Base-by-base conservation (phyloP, 768 basidiomycete species). In the Suillus placidus region DNA sequence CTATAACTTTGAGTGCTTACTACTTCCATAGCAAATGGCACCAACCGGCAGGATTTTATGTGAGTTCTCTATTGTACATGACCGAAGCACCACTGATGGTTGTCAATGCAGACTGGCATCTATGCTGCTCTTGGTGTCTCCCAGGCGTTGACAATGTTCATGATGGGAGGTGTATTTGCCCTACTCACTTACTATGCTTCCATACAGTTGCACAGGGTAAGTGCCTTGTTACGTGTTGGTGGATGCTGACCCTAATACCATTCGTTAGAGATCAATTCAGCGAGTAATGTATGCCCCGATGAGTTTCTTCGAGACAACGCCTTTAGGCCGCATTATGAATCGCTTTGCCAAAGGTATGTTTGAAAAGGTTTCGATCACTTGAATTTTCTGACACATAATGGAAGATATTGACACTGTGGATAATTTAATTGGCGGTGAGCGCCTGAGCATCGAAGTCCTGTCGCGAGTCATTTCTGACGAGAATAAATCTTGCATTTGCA, bases 221-320 rank as follows among this genome's bases (percentile, higher is more conserved):
- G 83, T 69, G 1, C 14, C 3, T 23, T n/a, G 8, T 20, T 13
- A 26, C 43, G n/a, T 52, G 4, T 40, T 63, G 4, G 8, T 35
- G n/a, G 5, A 49, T 43, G 30, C 42, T 37, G 3, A 60, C 4
- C 2, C 26, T n/a, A 8, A 51, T 35, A 10, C 35, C 64, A 54
- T 49, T n/a, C 56, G 60, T 56, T 49, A 89, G 87, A 78, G 77
- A 66, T 88, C 92, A 6, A 85, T 92, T 63, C 77, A 80, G 9
- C 85, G 89, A 26, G 85, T 95, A 57, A 85, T 96, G 84, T 86
- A 88, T 73, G 92, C 93, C 0, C 94, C 94, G 0, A 94, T 93
- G 89, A 88, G 87, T 8, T 95, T 94, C 80, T 96, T 94, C 72
- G 95, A 96, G 72, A 94, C 89, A 2, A 93, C 91, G 83, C 93